These are phyloP conservation scores for Coniochaeta pulveracea DNA, from an alignment of 2,329 filamentous ascomycete genomes.

Conservation along the genomic window DNA sequence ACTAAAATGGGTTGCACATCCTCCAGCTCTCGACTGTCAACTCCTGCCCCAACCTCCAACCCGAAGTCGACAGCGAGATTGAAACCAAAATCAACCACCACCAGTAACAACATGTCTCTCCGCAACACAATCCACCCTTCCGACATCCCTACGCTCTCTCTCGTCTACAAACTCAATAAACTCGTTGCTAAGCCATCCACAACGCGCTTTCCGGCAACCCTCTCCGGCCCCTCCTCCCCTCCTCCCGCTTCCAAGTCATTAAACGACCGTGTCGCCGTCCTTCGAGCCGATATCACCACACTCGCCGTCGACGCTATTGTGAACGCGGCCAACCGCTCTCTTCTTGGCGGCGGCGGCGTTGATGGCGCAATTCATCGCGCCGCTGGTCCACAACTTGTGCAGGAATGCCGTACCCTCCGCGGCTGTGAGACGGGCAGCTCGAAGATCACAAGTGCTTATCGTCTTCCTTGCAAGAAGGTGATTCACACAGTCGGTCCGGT, in stretches of 20 bases:
- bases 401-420: constrained; percentile 59
- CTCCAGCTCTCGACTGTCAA: too few species aligned
- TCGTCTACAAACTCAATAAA: constrained; percentile 51
- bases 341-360: constrained; percentile 84
- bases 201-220: constrained; percentile 9
- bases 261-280: constrained; percentile 61
- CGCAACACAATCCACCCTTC: constrained; percentile 29
- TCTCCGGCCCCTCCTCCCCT: constrained; percentile 11
- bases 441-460: constrained; percentile 71
- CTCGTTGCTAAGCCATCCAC: constrained; percentile 21
- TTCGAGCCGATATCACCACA: constrained; percentile 71
- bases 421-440: constrained; percentile 70
- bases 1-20: too few species aligned
- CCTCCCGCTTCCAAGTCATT: constrained; percentile 32
- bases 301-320: constrained; percentile 75
- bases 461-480: constrained; percentile 64
- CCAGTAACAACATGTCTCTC: too few species aligned
- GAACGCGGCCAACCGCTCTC: constrained; percentile 74
- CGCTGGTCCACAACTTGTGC: constrained; percentile 56
- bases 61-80: too few species aligned
- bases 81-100: too few species aligned
- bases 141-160: constrained; percentile 50
- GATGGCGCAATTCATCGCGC: constrained; percentile 78
- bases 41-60: too few species aligned
- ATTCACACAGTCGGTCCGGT: constrained; percentile 89